Base-by-base conservation (phyloP, 306 rosid species). In the Phaseolus lunatus region DNA sequence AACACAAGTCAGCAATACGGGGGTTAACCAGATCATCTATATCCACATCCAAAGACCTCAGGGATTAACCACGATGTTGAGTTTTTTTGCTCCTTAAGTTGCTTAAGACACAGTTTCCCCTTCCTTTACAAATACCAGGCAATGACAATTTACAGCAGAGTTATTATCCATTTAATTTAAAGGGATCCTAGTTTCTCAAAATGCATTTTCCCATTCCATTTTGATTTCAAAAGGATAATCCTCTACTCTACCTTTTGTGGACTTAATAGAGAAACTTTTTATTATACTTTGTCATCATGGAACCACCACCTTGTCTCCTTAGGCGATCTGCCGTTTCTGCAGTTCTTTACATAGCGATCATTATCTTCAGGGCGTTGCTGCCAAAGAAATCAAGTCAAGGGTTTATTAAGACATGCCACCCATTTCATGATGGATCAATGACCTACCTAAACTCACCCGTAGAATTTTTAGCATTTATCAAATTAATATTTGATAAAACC, bases 231-330 rank as follows among this genome's bases (percentile, higher is more conserved):
- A 85, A 88, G 86, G 87, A 84, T 66, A 88, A 84, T 80, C 84
- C 81, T 75, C 86, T 80, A 80, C 79, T 78, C 87, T 86, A 83
- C 64, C 64, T 52, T 86, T 82, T 81, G 85, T 82, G 35, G 72
- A 77, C 87, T 84, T 63, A 85, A 50, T 70, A 75, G 78, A 74
- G 59, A 75, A 73, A 58, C 72, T 19, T 26, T 49, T 56, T 73
- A 47, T 86, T 85, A 96, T 74, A 96, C 99, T 86, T 96, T 96
- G 69, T 96, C 99, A 63, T 96, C 99, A 77, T 96, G 99, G 89
- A 96, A 96, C 99, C 99, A 96, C 99, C 99, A 96, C 89, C 99
- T 93, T 5, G 99, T 96, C 93, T 96, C 98, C 88, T 96, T 96
- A 6, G 99, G 99, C 18, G 99, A 96, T 82, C 99, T 78, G 37